Conservation (phyloP, 129 eudicot species). For the Deinandra increscens region DNA sequence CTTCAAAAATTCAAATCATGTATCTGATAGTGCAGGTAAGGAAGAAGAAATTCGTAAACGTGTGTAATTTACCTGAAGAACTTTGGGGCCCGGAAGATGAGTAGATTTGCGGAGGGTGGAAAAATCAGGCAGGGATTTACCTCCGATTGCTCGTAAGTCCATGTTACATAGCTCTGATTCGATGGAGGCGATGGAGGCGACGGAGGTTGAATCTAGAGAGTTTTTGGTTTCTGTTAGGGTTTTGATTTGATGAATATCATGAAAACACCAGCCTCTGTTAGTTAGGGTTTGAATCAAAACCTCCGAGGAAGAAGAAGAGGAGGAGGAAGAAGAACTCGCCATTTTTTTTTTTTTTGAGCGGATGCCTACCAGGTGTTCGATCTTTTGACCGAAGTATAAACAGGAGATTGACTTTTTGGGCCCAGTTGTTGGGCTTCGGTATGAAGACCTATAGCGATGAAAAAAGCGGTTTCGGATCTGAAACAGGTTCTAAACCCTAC, state of each 20-base stretch:
- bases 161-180: conserved; percentile 71
- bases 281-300: conserved; percentile 40
- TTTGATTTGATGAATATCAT: conserved; percentile 43
- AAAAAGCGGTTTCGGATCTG: too few species aligned
- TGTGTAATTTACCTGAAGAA: conserved; percentile 57
- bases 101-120: conserved; percentile 56
- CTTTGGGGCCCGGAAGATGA: conserved; percentile 63
- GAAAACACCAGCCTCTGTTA: conserved; percentile 68
- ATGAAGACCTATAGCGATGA: too few species aligned
- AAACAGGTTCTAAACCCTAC: too few species aligned
- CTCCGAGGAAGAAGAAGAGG: conserved; percentile 31
- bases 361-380: conserved; percentile 27
- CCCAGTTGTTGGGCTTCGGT: not conserved
- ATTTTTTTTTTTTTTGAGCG: conserved; percentile 26
- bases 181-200: conserved; percentile 38
- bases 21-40: not conserved
- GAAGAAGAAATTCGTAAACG: not conserved
- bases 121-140: conserved; percentile 63
- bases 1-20: not conserved
- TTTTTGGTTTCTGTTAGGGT: conserved; percentile 41
- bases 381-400: conserved; percentile 6
- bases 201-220: conserved; percentile 27
- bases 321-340: conserved; percentile 42
- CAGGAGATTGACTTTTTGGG: not conserved
- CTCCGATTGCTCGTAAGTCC: conserved; percentile 71